A percentile compares a stretch with the other conserved stretches of the same genome.
Conservation (phyloP, 306 rosid genomes). For the Vigna reflexopilosa region DNA sequence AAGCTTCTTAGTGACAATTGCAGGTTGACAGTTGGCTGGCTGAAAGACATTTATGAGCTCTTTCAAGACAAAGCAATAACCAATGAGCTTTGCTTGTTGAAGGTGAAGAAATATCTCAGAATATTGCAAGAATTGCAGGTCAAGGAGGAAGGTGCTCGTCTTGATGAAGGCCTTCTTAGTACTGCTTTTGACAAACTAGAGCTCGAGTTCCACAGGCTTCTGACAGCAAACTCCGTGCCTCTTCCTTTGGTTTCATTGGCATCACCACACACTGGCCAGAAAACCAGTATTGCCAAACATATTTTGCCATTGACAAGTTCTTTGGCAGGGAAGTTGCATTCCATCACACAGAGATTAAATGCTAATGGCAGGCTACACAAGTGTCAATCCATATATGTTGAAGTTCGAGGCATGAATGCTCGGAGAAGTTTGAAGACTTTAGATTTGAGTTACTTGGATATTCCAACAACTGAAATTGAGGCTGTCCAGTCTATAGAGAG, state of each 20-base stretch:
- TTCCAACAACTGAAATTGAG: constrained; percentile 46
- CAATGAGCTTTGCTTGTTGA: constrained; percentile 51
- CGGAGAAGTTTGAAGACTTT: constrained; percentile 63
- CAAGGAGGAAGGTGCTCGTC: constrained; percentile 46
- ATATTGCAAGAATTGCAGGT: constrained; percentile 61
- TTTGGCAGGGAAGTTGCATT: constrained; percentile 56
- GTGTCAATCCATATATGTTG: constrained; percentile 60
- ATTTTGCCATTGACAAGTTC: constrained; percentile 54
- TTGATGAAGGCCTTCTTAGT: constrained; percentile 74
- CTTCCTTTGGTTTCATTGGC: constrained; percentile 51
- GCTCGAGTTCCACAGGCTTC: constrained; percentile 62
- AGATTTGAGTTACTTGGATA: constrained; percentile 74
- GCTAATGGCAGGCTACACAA: constrained; percentile 60
- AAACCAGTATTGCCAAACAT: constrained; percentile 39
- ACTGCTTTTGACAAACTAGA: constrained; percentile 73
- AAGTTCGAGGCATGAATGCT: constrained; percentile 64
- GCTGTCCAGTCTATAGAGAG: constrained; percentile 39
- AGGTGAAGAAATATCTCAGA: constrained; percentile 58
- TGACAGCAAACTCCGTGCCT: constrained; percentile 53
- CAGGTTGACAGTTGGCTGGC: constrained; percentile 67
- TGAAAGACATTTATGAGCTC: constrained; percentile 59
- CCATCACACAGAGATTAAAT: constrained; percentile 60
- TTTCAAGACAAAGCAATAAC: constrained; percentile 49
- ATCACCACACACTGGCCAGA: constrained; percentile 41
- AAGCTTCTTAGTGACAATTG: constrained; percentile 74